Conservation (phyloP, 2,329 filamentous ascomycete genomes). For the Dothidotthia symphoricarpi region DNA sequence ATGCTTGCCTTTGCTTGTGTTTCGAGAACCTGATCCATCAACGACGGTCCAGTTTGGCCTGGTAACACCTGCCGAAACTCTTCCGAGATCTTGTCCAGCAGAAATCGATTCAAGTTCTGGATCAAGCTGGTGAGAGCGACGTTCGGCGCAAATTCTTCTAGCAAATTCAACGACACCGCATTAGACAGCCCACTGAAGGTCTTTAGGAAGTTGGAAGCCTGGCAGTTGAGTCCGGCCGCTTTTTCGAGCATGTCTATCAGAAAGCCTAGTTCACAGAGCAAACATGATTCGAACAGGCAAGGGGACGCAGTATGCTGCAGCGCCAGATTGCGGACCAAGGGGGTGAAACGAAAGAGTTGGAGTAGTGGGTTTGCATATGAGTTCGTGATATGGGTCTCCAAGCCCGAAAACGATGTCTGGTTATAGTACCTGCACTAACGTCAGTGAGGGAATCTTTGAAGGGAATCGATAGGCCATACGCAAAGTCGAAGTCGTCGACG, state of each 20-base stretch:
- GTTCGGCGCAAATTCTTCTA: constrained; percentile 78
- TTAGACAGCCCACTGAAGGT: constrained; percentile 81
- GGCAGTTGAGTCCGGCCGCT: constrained; percentile 87
- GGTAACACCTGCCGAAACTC: constrained; percentile 71
- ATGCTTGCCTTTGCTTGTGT: constrained; percentile 73
- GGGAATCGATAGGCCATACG: constrained; percentile 50
- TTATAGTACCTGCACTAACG: constrained; percentile 74
- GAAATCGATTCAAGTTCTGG: constrained; percentile 80
- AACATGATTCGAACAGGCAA: constrained; percentile 77
- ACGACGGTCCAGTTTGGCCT: constrained; percentile 50
- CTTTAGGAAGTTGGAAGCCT: constrained; percentile 92
- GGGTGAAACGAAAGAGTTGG: constrained; percentile 88
- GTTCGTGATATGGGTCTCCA: constrained; percentile 95
- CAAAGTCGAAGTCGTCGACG: constrained; percentile 98
- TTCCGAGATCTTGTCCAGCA: constrained; percentile 75
- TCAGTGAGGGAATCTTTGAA: constrained; percentile 6
- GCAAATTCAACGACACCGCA: constrained; percentile 70
- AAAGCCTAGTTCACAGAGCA: constrained; percentile 92
- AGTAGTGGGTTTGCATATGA: constrained; percentile 92
- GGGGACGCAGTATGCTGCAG: constrained; percentile 84
- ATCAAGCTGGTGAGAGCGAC: constrained; percentile 76
- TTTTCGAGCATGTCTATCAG: constrained; percentile 98
- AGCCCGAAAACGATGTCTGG: constrained; percentile 82
- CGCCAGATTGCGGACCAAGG: constrained; percentile 80
- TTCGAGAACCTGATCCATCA: constrained; percentile 71